These are phyloP conservation scores for Penicillium sp. DNA, from an alignment of 2,329 filamentous ascomycete genomes.

Conservation along the genomic window DNA sequence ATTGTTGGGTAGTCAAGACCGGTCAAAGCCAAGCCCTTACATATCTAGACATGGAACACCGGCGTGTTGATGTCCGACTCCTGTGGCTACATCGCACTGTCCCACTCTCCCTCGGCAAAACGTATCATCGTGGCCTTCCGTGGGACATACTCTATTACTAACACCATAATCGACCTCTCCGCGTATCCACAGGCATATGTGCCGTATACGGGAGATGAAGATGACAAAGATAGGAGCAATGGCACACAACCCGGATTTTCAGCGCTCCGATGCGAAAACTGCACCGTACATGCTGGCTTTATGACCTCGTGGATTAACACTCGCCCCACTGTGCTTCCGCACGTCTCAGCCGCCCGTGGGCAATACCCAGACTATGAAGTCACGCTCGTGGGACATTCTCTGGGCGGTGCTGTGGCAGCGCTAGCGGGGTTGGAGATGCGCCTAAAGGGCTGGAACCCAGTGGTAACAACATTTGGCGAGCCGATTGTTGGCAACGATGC, in stretches of 20 bases:
- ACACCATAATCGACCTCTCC: constrained; percentile 85
- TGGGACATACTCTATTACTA: constrained; percentile 89
- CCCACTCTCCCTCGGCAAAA: constrained; percentile 59
- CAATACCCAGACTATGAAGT: constrained; percentile 69
- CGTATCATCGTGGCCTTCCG: constrained; percentile 85
- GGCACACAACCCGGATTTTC: neutral
- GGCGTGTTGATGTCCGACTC: constrained; percentile 82
- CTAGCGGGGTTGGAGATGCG: constrained; percentile 81
- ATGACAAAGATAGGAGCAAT: constrained; percentile 30
- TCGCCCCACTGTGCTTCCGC: constrained; percentile 64
- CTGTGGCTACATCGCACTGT: constrained; percentile 90
- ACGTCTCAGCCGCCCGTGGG: constrained; percentile 58
- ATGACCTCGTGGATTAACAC: constrained; percentile 78
- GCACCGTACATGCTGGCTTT: constrained; percentile 91
- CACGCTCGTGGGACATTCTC: constrained; percentile 81
- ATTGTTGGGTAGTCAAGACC: neutral
- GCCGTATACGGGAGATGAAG: constrained; percentile 67
- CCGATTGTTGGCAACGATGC: constrained; percentile 61
- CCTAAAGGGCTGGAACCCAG: constrained; percentile 69
- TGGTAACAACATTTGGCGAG: constrained; percentile 89
- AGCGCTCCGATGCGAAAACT: constrained; percentile 63
- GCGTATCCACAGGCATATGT: constrained; percentile 87
- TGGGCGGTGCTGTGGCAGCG: constrained; percentile 87
- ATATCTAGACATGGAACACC: constrained; percentile 74
- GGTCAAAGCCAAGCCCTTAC: constrained; percentile 4